Percentiles rank a stretch among this genome's conserved stretches.
These are phyloP conservation scores for Fusarium beomiforme DNA, from an alignment of 2,329 filamentous ascomycete species.

Conservation along the genomic window DNA sequence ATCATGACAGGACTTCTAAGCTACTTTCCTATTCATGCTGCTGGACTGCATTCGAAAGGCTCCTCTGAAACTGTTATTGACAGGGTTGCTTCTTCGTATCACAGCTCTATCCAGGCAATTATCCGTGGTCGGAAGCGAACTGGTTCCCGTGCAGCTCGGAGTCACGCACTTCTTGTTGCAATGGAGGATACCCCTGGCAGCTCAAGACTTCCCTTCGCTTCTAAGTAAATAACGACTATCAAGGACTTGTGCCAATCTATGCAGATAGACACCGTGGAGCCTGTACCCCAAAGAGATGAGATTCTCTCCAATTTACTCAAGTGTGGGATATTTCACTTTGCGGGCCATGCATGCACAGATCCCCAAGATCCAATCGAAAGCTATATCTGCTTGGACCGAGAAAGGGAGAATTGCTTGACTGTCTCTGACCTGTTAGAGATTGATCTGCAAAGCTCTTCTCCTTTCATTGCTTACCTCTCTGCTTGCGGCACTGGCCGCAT, in stretches of 20 bases:
- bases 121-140: neutral
- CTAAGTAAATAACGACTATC: neutral
- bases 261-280: neutral
- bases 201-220: neutral
- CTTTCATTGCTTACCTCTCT: neutral
- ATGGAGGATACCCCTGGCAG: neutral
- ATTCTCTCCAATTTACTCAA: neutral
- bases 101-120: neutral
- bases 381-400: neutral
- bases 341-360: neutral
- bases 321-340: neutral
- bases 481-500: neutral
- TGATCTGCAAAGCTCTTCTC: neutral
- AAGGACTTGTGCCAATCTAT: neutral
- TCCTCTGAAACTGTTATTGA: neutral
- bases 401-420: neutral
- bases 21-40: neutral
- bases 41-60: neutral
- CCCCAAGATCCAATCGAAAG: neutral
- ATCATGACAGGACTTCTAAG: neutral
- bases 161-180: neutral
- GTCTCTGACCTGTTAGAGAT: neutral
- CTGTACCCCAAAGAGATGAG: neutral
- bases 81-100: neutral
- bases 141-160: neutral